These are phyloP conservation scores for Diplodia corticola DNA, from an alignment of 2,329 filamentous ascomycete species.

Conservation along the genomic window DNA sequence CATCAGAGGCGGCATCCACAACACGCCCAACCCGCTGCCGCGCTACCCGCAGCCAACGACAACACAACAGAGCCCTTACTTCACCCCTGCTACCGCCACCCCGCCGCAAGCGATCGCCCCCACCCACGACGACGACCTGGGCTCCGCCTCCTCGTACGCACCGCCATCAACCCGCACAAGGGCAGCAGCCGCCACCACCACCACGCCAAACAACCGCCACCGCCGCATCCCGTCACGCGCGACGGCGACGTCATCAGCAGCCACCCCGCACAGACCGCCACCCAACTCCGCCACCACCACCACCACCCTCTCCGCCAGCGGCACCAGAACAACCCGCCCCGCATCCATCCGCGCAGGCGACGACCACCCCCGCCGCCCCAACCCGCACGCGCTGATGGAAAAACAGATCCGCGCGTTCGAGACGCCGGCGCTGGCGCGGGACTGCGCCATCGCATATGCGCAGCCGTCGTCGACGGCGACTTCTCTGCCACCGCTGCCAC, in stretches of 20 bases:
- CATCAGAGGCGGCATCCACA: not conserved
- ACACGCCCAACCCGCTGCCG: conserved; percentile 15
- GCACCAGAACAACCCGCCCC: not conserved
- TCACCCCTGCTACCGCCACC: not conserved
- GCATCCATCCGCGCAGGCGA: conserved; percentile 27
- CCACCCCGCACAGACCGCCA: no score
- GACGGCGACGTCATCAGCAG: no score
- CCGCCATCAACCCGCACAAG: not conserved
- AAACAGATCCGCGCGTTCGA: conserved; percentile 12
- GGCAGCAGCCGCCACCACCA: no score
- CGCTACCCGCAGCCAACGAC: not conserved
- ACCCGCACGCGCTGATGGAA: conserved; percentile 1
- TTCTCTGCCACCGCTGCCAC: no score
- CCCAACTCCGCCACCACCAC: not conserved
- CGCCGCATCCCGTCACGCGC: no score
- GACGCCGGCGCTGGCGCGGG: conserved; percentile 34
- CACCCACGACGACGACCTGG: not conserved
- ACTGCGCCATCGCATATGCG: conserved; percentile 41
- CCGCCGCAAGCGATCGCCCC: not conserved
- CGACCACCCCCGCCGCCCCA: conserved; percentile 14
- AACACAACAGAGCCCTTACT: not conserved
- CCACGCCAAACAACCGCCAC: no score
- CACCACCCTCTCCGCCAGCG: no score
- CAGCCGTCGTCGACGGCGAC: conserved; percentile 16
- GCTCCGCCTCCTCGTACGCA: not conserved